These are phyloP conservation scores for Aspergillus sp. DNA, from an alignment of 2,329 filamentous ascomycete genomes.

Conservation along the genomic window DNA sequence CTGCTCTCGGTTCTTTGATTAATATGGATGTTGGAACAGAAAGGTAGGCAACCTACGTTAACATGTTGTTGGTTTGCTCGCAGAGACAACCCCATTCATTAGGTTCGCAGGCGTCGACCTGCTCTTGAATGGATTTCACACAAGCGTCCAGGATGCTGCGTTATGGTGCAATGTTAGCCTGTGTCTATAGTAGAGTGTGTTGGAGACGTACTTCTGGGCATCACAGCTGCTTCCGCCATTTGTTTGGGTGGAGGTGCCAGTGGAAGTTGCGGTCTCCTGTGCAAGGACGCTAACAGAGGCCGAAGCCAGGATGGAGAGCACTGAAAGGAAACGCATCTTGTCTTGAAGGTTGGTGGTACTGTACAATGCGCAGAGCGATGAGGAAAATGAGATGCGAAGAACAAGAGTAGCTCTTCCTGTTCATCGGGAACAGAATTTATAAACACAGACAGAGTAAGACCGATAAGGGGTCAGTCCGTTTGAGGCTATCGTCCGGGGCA, in stretches of 20 bases:
- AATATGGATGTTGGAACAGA: neutral
- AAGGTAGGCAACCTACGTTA: conserved; percentile 8
- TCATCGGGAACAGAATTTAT: neutral
- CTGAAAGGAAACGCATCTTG: conserved; percentile 9
- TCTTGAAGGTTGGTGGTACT: neutral
- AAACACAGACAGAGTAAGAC: neutral
- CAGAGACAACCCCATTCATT: conserved; percentile 18
- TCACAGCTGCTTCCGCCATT: neutral
- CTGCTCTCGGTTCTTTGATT: conserved; percentile 25
- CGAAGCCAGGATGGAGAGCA: conserved; percentile 7
- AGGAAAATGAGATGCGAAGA: neutral
- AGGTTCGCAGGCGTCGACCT: conserved; percentile 9
- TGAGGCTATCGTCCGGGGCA: neutral
- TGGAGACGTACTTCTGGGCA: conserved; percentile 12
- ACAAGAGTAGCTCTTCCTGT: neutral
- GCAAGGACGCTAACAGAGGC: conserved; percentile 7
- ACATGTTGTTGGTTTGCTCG: conserved; percentile 15
- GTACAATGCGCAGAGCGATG: no score
- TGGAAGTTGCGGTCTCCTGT: neutral
- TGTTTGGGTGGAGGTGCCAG: neutral
- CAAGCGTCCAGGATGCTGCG: conserved; percentile 16
- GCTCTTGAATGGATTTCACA: conserved; percentile 3
- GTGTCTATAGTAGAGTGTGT: neutral
- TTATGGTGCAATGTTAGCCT: neutral
- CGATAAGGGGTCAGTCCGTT: neutral